phyloP scores from a whole-genome alignment of 2,329 filamentous ascomycete genomes.

The Thielaviopsis cerberus region DNA sequence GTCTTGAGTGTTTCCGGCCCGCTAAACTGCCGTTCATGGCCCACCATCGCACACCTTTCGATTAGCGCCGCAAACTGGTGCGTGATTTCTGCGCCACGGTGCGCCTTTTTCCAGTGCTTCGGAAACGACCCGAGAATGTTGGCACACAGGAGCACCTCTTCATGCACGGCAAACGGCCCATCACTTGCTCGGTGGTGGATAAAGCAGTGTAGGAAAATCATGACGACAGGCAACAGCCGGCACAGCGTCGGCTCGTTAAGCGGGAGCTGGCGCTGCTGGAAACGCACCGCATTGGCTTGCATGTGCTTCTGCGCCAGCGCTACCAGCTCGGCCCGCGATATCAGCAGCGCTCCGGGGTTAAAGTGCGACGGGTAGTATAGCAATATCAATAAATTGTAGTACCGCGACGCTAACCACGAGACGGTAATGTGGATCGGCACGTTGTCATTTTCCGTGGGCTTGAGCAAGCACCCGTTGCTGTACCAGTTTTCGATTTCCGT shows the following conservation, averaged over 20 bases:
- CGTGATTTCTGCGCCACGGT: slow-evolving; percentile 6
- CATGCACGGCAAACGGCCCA: slow-evolving; percentile 2
- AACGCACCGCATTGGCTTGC: slow-evolving; percentile 20
- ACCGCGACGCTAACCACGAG: slow-evolving; percentile 25
- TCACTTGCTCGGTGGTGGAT: neutral
- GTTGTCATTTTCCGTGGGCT: slow-evolving; percentile 24
- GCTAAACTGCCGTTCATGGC: neutral
- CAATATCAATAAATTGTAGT: slow-evolving; percentile 26
- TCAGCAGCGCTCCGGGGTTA: slow-evolving; percentile 19
- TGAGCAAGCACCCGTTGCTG: slow-evolving; percentile 26
- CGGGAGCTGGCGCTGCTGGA: slow-evolving; percentile 23
- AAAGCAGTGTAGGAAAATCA: slow-evolving; percentile 6
- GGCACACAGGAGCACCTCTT: slow-evolving; percentile 3
- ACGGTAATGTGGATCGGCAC: slow-evolving; percentile 27
- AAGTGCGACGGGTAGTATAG: slow-evolving; percentile 26
- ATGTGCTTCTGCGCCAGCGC: slow-evolving; percentile 24
- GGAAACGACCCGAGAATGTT: slow-evolving; percentile 2
- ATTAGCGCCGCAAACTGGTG: slow-evolving; percentile 1
- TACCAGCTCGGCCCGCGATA: slow-evolving; percentile 20
- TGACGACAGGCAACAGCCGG: slow-evolving; percentile 5
- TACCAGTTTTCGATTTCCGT: slow-evolving; percentile 30
- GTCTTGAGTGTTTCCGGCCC: neutral
- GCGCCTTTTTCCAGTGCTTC: slow-evolving; percentile 2
- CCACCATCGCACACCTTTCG: neutral
- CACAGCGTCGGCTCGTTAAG: slow-evolving; percentile 22